Conservation (phyloP, 2,329 filamentous ascomycete genomes). For the Pestalotiopsis sp. region DNA sequence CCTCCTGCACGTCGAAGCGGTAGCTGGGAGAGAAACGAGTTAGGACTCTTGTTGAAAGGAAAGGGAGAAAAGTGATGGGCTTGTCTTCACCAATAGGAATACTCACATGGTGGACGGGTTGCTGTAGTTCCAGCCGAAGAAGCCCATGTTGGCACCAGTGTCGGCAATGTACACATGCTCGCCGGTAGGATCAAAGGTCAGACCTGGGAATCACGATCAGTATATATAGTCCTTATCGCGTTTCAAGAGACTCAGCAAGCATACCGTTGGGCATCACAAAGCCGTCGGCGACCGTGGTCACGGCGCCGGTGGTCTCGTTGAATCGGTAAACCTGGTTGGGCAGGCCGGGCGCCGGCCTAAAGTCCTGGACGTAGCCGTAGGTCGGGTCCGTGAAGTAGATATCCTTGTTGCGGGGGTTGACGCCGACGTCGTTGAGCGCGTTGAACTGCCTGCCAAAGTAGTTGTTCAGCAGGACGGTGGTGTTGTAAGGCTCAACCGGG, state of each 20-base stretch:
- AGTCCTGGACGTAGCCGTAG: conserved; percentile 60
- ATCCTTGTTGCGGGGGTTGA: conserved; percentile 55
- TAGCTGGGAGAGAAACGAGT: conserved; percentile 35
- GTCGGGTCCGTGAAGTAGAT: conserved; percentile 67
- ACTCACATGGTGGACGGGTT: conserved; percentile 50
- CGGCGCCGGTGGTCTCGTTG: conserved; percentile 48
- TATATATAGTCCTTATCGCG: too few relatives aligned
- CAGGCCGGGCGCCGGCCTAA: conserved; percentile 53
- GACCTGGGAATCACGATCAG: conserved; percentile 32
- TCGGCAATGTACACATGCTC: conserved; percentile 57
- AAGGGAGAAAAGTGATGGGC: not conserved
- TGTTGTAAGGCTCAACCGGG: conserved; percentile 49
- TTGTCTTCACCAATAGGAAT: not conserved
- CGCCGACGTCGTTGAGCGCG: conserved; percentile 59
- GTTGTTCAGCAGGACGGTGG: conserved; percentile 57
- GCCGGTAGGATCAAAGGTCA: conserved; percentile 58
- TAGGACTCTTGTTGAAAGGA: not conserved
- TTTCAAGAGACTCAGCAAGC: not conserved
- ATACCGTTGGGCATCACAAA: conserved; percentile 56
- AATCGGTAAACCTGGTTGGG: conserved; percentile 62
- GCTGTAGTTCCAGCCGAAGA: conserved; percentile 42
- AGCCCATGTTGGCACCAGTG: conserved; percentile 49
- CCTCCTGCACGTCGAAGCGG: conserved; percentile 43
- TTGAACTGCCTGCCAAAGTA: conserved; percentile 62
- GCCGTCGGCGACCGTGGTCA: conserved; percentile 59